phyloP scores from a whole-genome alignment of 2,329 filamentous ascomycete species.

The Colletotrichum camelliae region DNA sequence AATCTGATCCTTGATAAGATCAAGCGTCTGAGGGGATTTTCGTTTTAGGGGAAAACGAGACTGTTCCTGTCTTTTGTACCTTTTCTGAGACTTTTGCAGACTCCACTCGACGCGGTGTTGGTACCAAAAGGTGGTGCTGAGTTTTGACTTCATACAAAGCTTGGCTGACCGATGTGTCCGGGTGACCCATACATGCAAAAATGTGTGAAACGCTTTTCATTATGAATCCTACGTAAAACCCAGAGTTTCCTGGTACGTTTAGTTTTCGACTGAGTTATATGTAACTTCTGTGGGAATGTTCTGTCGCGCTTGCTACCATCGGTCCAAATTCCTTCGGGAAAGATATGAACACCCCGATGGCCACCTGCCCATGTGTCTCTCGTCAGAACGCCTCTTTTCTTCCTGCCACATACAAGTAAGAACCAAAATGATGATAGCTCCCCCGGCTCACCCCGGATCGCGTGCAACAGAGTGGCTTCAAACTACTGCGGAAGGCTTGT shows the following conservation, averaged over 20 bases:
- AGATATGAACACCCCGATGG: background rate
- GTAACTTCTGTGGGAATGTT: background rate
- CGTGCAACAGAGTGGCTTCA: background rate
- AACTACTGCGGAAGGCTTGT: background rate
- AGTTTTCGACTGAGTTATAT: background rate
- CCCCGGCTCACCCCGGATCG: background rate
- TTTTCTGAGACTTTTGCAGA: background rate
- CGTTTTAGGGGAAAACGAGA: background rate
- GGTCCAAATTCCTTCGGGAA: background rate
- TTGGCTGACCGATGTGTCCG: background rate
- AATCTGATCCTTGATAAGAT: background rate
- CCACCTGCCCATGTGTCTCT: background rate
- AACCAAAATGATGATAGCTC: background rate
- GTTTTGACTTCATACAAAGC: background rate
- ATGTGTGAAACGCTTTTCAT: background rate
- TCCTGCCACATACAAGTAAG: background rate
- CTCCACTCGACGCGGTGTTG: background rate
- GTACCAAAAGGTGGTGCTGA: background rate
- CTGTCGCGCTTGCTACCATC: background rate
- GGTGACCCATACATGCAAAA: background rate
- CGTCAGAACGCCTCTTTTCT: background rate
- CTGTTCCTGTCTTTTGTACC: background rate
- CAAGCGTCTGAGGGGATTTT: background rate
- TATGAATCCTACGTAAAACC: background rate
- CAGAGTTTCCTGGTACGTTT: background rate